Base-by-base conservation (phyloP, 768 basidiomycete genomes). In the Pholiota conissans region DNA sequence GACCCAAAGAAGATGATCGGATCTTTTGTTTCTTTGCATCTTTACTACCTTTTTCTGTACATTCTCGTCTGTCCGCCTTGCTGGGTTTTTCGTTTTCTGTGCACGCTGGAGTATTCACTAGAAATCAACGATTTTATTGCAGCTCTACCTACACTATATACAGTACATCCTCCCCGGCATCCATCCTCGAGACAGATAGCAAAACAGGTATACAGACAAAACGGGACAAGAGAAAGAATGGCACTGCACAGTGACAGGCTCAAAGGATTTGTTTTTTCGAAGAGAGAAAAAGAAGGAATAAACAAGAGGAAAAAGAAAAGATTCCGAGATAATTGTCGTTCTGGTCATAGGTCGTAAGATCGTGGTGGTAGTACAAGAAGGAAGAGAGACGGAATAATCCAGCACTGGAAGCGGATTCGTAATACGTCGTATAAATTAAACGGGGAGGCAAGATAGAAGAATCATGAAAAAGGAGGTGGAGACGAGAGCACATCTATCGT, bases 1-100 rank as follows among this genome's bases (percentile, higher is more conserved):
- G 77, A 93, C 91, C 46, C 78, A 84, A 69, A 84, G 92, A 70
- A 79, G 89, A 70, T 91, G 73, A 81, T 61, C 22, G 40, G 29
- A 48, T 60, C 14, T 28, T 52, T 37, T 20, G 26, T 29, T 37
- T 32, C 42, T 45, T 45, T 11, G 42, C 42, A 13, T 60, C 39
- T n/a, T 40, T 54, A 27, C 54, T 49, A 18, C 50, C 56, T 61
- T 62, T 34, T 58, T 60, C 55, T 61, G 42, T 66, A 27, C 30
- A 48, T 53, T 59, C 30, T 32, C 57, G 35, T 52, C 56, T 56
- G 35, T 37, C 47, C 52, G 39, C 51, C 18, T 49, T 24, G 49
- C 55, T 26, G 18, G 26, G 49, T 56, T 58, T 56, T 8, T 52
- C 45, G 51, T 52, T 29, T 56, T 51, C 39, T 40, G 57, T 63